Evolutionary conservation across 176 grass and related monocot genomes (phyloP).

Genomic region (Lolium multiflorum): DNA sequence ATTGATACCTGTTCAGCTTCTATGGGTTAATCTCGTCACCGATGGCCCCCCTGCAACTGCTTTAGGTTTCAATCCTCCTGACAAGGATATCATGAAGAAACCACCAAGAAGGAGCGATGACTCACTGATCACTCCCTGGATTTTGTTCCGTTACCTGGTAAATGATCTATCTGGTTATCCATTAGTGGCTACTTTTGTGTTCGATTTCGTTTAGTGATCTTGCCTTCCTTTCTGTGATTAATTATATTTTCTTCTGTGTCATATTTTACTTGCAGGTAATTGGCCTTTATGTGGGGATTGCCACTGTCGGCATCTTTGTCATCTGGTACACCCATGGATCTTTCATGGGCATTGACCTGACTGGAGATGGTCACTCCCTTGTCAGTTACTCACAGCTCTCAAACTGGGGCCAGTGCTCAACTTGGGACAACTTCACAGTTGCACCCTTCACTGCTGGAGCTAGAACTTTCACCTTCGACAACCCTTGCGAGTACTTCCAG

Average conservation of each 20-base stretch:
- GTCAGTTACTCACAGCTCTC: conserved; percentile 92
- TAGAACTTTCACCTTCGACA: conserved; percentile 70
- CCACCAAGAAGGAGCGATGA: conserved; percentile 85
- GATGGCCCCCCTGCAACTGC: conserved; percentile 95
- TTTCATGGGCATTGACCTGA: conserved; percentile 94
- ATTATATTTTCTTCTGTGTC: background rate
- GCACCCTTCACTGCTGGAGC: conserved; percentile 81
- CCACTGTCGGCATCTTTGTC: conserved; percentile 89
- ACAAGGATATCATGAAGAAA: conserved; percentile 99
- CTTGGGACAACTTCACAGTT: conserved; percentile 75
- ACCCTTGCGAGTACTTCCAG: conserved; percentile 91
- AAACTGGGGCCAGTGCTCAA: conserved; percentile 90
- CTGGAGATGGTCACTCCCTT: conserved; percentile 86
- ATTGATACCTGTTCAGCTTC: conserved; percentile 95
- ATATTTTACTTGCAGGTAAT: conserved; percentile 51
- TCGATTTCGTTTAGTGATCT: background rate
- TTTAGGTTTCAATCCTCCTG: conserved; percentile 95
- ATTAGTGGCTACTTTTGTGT: background rate
- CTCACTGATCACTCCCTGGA: conserved; percentile 94
- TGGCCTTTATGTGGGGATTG: conserved; percentile 81
- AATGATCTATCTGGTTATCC: background rate
- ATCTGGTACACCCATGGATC: conserved; percentile 97
- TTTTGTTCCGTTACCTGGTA: conserved; percentile 97
- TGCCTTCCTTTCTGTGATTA: conserved; percentile 2
- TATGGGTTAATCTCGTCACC: conserved; percentile 98